Evolutionary conservation across 352 stramenopile genomes (phyloP), one percentile per base, ranked within the genome.

Genomic region (Phytophthora pini): DNA sequence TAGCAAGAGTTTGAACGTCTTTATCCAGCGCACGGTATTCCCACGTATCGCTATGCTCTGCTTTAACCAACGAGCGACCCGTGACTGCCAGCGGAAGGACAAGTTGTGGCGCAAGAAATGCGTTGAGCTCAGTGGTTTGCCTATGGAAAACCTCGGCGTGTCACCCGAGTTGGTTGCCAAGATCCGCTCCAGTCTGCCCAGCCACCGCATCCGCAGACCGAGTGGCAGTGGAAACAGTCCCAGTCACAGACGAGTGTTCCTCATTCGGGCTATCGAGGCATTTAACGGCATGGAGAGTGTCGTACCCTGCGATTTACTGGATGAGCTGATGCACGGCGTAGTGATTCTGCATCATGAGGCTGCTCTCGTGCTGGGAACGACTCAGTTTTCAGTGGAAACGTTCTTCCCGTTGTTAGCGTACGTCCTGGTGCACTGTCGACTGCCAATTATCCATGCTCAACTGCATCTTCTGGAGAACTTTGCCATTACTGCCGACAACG

Each of bases 401-500:
- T 95, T 95, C 61, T 95, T 95, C 62, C 87, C 87, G 12, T 66
- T 95, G 57, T 73, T 95, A 27, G 83, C 84, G 36, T 94, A 93
- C 60, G 85, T 93, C 51, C 68, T 95, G 41, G 55, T 95, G 40
- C 85, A 95, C 58, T 89, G 81, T 53, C 74, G 75, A 32, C 55
- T 94, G 12, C 84, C 85, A 12, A 84, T 73, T 15, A 82, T 95
- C 43, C 87, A 95, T 41, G 84, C 87, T 12, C 85, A 94, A 38
- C 70, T 95, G 45, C 84, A 95, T 74, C 53, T 94, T 57, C 68
- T 95, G 26, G 87, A 95, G 64, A 89, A 90, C 46, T 95, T 80
- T 17, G 87, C 87, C n/a, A 92, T 95, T 69, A 90, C 77, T 27
- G 76, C 70, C 34, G 71, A 82, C 15, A 95, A 93, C 45, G 80